A percentile compares a stretch with the other conserved stretches of the same genome.
These are phyloP conservation scores for Coemansia sp. DNA, from an alignment of 192 early-diverging fungal species.

Conservation along the genomic window DNA sequence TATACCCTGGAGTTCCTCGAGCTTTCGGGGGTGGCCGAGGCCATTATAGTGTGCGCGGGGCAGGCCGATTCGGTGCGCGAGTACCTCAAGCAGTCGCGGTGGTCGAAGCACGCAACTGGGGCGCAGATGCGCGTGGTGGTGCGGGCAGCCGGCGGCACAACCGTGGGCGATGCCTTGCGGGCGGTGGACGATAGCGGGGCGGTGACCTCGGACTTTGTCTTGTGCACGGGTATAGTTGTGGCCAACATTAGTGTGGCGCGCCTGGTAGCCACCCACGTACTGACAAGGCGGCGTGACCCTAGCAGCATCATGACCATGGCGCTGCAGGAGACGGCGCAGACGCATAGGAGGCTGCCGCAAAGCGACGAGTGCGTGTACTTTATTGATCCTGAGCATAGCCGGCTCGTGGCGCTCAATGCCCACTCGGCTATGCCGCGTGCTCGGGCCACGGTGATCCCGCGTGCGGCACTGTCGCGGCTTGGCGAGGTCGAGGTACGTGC, in stretches of 20 bases:
- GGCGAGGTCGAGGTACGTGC: constrained; percentile 75
- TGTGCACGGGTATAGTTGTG: constrained; percentile 84
- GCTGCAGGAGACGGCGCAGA: constrained; percentile 62
- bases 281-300: constrained; percentile 65
- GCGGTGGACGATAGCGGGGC: constrained; percentile 78
- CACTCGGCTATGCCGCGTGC: constrained; percentile 33
- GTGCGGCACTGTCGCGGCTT: constrained; percentile 30
- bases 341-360: constrained; percentile 62
- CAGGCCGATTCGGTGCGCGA: constrained; percentile 77
- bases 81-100: constrained; percentile 83
- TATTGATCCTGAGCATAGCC: constrained; percentile 65
- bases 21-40: constrained; percentile 75
- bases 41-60: constrained; percentile 77
- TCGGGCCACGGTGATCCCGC: constrained; percentile 40
- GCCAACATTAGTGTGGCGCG: constrained; percentile 78
- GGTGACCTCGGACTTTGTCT: constrained; percentile 84
- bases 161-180: constrained; percentile 88
- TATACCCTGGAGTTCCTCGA: constrained; percentile 94
- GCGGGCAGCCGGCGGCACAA: constrained; percentile 64
- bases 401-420: constrained; percentile 79
- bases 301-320: constrained; percentile 94
- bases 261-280: constrained; percentile 73
- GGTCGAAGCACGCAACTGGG: constrained; percentile 62
- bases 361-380: constrained; percentile 66
- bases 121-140: constrained; percentile 64